phyloP scores from a whole-genome alignment of 306 rosid genomes.

The Cucurbita ficifolia region DNA sequence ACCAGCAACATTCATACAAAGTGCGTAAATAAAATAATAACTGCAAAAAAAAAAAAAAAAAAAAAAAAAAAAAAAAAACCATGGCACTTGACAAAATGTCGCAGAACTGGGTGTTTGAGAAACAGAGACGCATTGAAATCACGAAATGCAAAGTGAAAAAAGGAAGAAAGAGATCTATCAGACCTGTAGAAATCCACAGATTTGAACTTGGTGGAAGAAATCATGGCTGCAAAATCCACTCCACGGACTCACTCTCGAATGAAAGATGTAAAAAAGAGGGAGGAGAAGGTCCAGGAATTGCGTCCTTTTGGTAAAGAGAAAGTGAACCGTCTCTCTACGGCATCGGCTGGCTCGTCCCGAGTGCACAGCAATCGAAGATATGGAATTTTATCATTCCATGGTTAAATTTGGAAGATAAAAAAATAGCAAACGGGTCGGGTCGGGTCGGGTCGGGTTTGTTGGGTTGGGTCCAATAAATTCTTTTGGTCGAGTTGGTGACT shows the following conservation, averaged over 20 bases:
- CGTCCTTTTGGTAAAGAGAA: background rate
- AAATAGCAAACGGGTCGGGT: too few relatives aligned
- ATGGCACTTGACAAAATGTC: background rate
- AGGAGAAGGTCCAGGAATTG: background rate
- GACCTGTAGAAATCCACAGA: slow-evolving; percentile 96
- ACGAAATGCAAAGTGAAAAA: background rate
- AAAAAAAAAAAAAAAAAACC: background rate
- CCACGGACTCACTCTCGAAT: background rate
- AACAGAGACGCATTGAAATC: background rate
- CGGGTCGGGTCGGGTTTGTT: too few relatives aligned
- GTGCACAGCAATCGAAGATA: background rate
- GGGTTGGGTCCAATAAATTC: too few relatives aligned
- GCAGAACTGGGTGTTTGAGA: background rate
- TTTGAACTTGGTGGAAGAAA: slow-evolving; percentile 70
- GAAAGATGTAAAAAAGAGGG: background rate
- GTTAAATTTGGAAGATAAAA: background rate
- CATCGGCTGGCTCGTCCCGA: background rate
- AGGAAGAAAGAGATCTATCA: slow-evolving; percentile 13
- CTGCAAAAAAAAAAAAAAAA: background rate
- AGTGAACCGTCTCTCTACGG: background rate
- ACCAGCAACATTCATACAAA: background rate
- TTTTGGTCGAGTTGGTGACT: too few relatives aligned
- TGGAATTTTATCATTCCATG: background rate
- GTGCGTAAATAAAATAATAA: background rate
- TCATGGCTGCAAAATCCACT: slow-evolving; percentile 29